phyloP scores from a whole-genome alignment of 768 basidiomycete genomes.

The Tephrocybe sp. region DNA sequence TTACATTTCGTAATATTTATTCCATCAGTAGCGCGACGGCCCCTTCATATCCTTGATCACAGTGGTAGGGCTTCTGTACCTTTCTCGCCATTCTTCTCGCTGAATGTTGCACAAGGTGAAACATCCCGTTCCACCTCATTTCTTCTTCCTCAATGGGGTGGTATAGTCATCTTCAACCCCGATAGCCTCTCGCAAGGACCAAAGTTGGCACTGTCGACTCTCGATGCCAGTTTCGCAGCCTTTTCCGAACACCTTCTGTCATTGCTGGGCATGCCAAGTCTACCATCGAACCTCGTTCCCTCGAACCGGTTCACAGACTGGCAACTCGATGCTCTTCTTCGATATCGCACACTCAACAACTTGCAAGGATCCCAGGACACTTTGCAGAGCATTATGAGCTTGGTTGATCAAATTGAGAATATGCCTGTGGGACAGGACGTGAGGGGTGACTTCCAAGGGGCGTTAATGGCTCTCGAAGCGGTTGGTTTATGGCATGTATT shows the following conservation, averaged over 20 bases:
- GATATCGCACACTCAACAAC: conserved; percentile 70
- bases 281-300: conserved; percentile 46
- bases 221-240: conserved; percentile 53
- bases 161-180: conserved; percentile 77
- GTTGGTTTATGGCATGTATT: conserved; percentile 37
- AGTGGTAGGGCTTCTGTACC: conserved; percentile 36
- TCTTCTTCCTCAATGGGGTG: conserved; percentile 92
- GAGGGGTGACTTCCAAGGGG: conserved; percentile 62
- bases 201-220: conserved; percentile 39
- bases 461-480: conserved; percentile 70
- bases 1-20: conserved; percentile 90
- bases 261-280: conserved; percentile 75
- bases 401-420: conserved; percentile 82
- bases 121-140: conserved; percentile 62
- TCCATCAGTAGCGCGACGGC: conserved; percentile 66
- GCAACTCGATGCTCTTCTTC: conserved; percentile 79
- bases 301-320: conserved; percentile 51
- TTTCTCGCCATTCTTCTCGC: conserved; percentile 3
- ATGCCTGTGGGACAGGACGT: conserved; percentile 90
- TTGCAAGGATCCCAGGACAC: conserved; percentile 67
- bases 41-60: conserved; percentile 62
- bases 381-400: conserved; percentile 74
- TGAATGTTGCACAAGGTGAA: conserved; percentile 35
- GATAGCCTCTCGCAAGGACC: conserved; percentile 24
- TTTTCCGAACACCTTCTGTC: conserved; percentile 72